Percentiles rank a stretch among this genome's conserved stretches.
These are phyloP conservation scores for Colletotrichum spaethianum DNA, from an alignment of 2,329 filamentous ascomycete genomes.

Conservation along the genomic window DNA sequence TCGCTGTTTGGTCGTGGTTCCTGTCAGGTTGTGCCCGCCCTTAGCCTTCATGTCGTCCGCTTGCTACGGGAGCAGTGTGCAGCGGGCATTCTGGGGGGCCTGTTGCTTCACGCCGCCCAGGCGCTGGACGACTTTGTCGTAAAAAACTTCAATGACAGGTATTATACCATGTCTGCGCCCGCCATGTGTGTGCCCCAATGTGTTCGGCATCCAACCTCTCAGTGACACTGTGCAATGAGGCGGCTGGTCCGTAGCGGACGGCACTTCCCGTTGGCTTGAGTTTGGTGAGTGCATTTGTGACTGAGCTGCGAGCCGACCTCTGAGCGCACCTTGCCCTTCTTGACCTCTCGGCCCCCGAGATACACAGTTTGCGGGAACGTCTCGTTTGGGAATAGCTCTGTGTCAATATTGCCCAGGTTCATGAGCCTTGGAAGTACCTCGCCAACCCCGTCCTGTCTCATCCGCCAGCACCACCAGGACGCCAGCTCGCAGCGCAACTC, in stretches of 20 bases:
- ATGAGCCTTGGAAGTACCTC: not conserved
- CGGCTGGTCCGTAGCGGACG: not conserved
- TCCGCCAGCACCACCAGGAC: not conserved
- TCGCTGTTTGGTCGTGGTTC: not conserved
- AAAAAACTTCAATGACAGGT: not conserved
- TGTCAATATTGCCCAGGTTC: conserved; percentile 2
- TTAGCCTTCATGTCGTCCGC: not conserved
- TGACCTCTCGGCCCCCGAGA: not conserved
- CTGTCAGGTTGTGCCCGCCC: not conserved
- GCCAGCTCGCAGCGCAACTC: not conserved
- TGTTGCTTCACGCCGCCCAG: not conserved
- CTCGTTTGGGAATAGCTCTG: conserved; percentile 11
- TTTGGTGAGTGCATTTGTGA: not conserved
- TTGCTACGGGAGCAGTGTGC: not conserved
- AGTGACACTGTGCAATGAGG: not conserved
- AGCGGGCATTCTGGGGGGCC: too few species aligned
- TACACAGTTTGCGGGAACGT: not conserved
- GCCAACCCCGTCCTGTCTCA: conserved; percentile 1
- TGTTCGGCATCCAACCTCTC: not conserved
- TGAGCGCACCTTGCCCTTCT: conserved; percentile 3
- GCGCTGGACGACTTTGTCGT: not conserved
- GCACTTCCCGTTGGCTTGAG: conserved; percentile 3
- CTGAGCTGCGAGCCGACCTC: not conserved
- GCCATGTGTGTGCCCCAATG: not conserved
- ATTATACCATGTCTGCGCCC: not conserved